These are phyloP conservation scores for Lepraria neglecta DNA, from an alignment of 495 filamentous ascomycete genomes.

Conservation along the genomic window DNA sequence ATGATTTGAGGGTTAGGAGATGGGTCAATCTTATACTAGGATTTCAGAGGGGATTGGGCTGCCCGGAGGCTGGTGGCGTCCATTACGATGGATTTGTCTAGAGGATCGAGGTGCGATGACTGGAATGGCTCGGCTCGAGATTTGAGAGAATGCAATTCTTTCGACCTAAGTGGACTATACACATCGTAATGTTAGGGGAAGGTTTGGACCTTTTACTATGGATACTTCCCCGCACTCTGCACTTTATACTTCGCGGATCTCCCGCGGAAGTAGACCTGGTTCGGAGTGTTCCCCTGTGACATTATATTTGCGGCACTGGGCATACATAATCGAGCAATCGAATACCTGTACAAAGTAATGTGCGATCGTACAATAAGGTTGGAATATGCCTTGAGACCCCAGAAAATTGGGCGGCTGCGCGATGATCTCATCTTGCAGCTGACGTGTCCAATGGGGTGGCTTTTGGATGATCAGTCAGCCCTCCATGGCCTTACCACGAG, in stretches of 20 bases:
- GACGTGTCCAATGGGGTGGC: background rate
- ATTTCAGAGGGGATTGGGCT: conserved; percentile 35
- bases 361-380: too few species aligned
- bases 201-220: background rate
- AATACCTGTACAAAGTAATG: too few species aligned
- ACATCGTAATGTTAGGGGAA: background rate
- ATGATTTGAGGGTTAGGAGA: conserved; percentile 33
- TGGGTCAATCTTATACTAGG: conserved; percentile 29
- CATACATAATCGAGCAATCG: too few species aligned
- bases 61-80: conserved; percentile 30
- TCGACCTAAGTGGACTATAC: too few species aligned
- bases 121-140: background rate
- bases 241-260: background rate
- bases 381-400: too few species aligned
- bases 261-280: background rate
- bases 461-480: background rate
- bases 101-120: background rate
- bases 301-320: too few species aligned
- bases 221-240: background rate
- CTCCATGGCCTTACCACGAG: background rate
- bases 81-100: conserved; percentile 16
- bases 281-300: background rate
- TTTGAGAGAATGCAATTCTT: too few species aligned
- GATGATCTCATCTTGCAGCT: background rate
- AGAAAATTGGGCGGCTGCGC: background rate